Evolutionary conservation across 2,329 filamentous ascomycete genomes (phyloP), one percentile per base, ranked within the genome.

Genomic region (Nemania serpens): DNA sequence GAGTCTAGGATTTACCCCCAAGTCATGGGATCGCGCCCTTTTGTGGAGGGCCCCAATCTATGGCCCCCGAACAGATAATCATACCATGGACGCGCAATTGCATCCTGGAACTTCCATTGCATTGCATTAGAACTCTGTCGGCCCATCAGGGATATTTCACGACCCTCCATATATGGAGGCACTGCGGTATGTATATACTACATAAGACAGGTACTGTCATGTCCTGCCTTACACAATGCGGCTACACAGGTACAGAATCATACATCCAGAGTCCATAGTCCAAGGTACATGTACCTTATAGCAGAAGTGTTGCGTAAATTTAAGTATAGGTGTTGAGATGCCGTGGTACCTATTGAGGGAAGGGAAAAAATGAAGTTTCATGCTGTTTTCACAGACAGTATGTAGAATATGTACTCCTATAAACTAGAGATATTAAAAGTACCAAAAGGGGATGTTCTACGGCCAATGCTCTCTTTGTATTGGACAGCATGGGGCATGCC

Each of bases 121-220:
- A 64, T 61, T 64, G 62, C 55, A 61, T 62, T 66, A 58, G 60
- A 70, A 70, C 69, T 68, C 55, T 69, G 56, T 70, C 69, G 69
- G 68, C 62, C 48, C 61, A 59, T 49, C 67, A 57, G 59, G 64
- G 67, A 69, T 69, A 49, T 64, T 56, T 55, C 60, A 49, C 61
- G 57, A 58, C 62, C 49, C 29, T 17, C 2, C 11, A 39, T 39
- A 10, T 39, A 39, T 12, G 5, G 11, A 39, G 36, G 11, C 36
- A 13, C 11, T 10, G 11, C 34, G 11, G 36, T 39, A 12, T 39
- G 4, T 4, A 3, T 39, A n/a, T 39, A n/a, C 15, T n/a, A n/a
- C 4, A 12, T 39, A 3, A 39, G 11, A n/a, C 11, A 12, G 4
- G 11, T 45, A 43, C 37, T 29, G 34, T 41, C 15, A 45, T 55